These are phyloP conservation scores for Dioscorea dumetorum DNA, from an alignment of 106 monocot genomes.

Conservation along the genomic window DNA sequence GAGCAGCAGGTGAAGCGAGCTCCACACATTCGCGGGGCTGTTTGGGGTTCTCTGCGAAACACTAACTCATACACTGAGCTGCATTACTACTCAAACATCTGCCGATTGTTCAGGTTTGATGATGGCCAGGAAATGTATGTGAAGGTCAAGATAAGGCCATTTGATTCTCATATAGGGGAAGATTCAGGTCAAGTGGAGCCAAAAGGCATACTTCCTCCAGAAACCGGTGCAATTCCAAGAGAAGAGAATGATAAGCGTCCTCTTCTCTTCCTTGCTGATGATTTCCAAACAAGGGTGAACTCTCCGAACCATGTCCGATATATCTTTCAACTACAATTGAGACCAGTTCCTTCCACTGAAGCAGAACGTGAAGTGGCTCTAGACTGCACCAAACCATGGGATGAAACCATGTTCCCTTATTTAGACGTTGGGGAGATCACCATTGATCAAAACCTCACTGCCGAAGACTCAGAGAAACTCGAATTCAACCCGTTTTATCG, in stretches of 20 bases:
- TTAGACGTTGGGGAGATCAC: constrained; percentile 39
- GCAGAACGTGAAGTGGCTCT: constrained; percentile 28
- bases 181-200: constrained; percentile 33
- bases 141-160: constrained; percentile 43
- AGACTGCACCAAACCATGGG: constrained; percentile 50
- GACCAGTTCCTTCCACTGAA: constrained; percentile 14
- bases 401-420: constrained; percentile 30
- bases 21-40: constrained; percentile 43
- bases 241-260: constrained; percentile 42
- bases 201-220: constrained; percentile 40
- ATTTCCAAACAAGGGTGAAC: constrained; percentile 29
- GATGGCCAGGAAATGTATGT: constrained; percentile 36
- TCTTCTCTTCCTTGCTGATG: constrained; percentile 49
- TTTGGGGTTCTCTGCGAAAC: constrained; percentile 44
- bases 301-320: constrained; percentile 24
- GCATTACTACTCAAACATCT: constrained; percentile 50
- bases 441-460: constrained; percentile 19
- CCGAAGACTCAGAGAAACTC: constrained; percentile 31
- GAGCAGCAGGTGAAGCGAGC: constrained; percentile 36
- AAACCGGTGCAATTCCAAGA: constrained; percentile 47
- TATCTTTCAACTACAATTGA: constrained; percentile 33
- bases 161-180: constrained; percentile 19
- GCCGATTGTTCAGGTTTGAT: constrained; percentile 30
- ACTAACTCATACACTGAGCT: constrained; percentile 32
- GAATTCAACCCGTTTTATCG: constrained; percentile 44